Percentiles rank a stretch among this genome's conserved stretches.
Evolutionary conservation across 2,329 filamentous ascomycete genomes (phyloP).

Genomic region (Orbilia blumenaviensis): DNA sequence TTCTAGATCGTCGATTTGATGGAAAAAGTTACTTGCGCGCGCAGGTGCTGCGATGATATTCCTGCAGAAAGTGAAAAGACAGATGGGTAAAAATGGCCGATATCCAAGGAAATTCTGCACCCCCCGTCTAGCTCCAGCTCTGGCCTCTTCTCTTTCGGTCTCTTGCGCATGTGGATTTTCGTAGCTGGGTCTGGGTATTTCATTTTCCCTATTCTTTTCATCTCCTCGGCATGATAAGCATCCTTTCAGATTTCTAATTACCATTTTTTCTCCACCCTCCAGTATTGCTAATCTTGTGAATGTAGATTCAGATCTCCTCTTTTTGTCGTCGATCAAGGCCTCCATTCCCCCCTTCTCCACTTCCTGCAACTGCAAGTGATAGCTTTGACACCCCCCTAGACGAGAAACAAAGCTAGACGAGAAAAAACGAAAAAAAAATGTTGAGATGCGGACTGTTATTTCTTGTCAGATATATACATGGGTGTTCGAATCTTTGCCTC

Average conservation of each 20-base stretch:
- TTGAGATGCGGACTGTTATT: conserved; percentile 31
- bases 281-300: neutral
- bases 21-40: neutral
- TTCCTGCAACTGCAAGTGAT: conserved; percentile 16
- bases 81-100: conserved; percentile 1
- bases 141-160: too few relatives aligned
- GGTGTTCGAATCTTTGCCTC: neutral
- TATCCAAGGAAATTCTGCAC: too few relatives aligned
- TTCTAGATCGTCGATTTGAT: conserved; percentile 5
- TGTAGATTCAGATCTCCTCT: conserved; percentile 8
- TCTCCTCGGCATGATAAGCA: conserved; percentile 16
- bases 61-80: neutral
- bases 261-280: neutral
- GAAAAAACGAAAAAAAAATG: conserved; percentile 13
- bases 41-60: neutral
- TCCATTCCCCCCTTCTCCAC: neutral
- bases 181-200: neutral
- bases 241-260: neutral
- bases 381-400: conserved; percentile 1
- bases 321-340: conserved; percentile 19
- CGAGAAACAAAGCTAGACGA: neutral
- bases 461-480: conserved; percentile 34
- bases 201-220: neutral
- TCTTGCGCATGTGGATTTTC: neutral
- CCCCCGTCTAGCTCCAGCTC: too few relatives aligned